Evolutionary conservation across 1,139 yeast species (phyloP), one percentile per base, ranked within the genome.

Genomic region (Zygosaccharomyces pseudobailii): DNA sequence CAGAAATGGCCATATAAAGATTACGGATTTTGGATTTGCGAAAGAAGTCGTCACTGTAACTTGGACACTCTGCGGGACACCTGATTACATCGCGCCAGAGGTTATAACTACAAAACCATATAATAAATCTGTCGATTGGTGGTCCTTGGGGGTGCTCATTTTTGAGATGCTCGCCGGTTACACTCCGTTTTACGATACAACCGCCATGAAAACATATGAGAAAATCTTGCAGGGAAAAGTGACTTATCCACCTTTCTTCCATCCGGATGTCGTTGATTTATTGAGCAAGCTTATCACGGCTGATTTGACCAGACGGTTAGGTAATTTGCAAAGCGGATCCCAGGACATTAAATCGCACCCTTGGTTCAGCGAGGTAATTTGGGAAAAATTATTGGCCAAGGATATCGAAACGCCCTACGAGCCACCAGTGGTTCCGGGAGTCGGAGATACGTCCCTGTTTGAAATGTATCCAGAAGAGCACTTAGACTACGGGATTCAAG

Each of bases 391-490:
- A 50, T 72, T 89, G 50, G 78, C 87, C 25, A 84, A 90, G 65
- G 96, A 90, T 63, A 92, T 92, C 53, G 98, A 92, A 65, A 92
- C 98, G 9, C 98, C 98, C 3, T 92, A 92, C 65, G 97, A 92
- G 70, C 98, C 98, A 22, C 97, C 97, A 17, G 89, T 92, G 63
- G 87, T 95, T 44, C 83, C 94, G 20, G 97, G 97, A 32, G 94
- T 88, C 33, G 98, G 98, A 56, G 98, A 92, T 66, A 82, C 96
- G 3, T 86, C 96, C 6, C 80, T 87, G 63, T 92, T 90, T 66
- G 98, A 92, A 66, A 82, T 88, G 54, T 94, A 92, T 63, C 97
- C 97, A 0, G 97, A 92, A 68, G 98, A 89, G 60, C 87, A 85
- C 58, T 74, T 86, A 57, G 95, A 90, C 64, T 92, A 92, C 65